phyloP scores from a whole-genome alignment of 2,329 filamentous ascomycete genomes.

The Penicillium hordei region DNA sequence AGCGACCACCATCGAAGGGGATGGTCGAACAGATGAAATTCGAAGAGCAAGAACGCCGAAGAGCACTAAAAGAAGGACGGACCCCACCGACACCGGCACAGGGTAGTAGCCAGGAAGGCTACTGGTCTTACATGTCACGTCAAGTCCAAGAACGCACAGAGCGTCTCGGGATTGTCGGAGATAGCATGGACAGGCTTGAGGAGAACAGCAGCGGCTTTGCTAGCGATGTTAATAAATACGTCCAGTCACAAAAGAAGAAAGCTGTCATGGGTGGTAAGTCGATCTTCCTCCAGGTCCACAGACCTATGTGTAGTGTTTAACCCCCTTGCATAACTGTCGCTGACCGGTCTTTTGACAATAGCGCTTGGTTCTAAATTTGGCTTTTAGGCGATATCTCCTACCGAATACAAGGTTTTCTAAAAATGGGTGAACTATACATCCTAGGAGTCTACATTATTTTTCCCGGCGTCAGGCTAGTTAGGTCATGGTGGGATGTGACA shows the following conservation, averaged over 20 bases:
- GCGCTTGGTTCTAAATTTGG: conserved; percentile 47
- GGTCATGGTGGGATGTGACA: not conserved
- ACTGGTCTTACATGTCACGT: conserved; percentile 76
- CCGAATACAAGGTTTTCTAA: not conserved
- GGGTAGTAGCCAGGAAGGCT: conserved; percentile 59
- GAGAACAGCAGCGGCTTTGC: conserved; percentile 80
- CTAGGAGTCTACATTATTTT: not conserved
- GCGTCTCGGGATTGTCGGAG: conserved; percentile 76
- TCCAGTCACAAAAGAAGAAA: conserved; percentile 83
- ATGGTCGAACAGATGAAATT: conserved; percentile 78
- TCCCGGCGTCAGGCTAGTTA: not conserved
- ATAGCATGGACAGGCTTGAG: conserved; percentile 79
- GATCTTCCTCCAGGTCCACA: not conserved
- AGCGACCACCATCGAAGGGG: conserved; percentile 82
- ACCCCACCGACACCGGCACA: conserved; percentile 29
- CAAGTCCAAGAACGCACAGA: conserved; percentile 90
- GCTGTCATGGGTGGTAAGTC: conserved; percentile 66
- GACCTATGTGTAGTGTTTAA: not conserved
- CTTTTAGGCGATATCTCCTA: conserved; percentile 28
- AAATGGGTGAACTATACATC: not conserved
- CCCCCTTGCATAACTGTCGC: conserved; percentile 23
- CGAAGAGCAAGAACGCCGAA: conserved; percentile 62
- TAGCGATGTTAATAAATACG: conserved; percentile 83
- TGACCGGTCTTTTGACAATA: conserved; percentile 23
- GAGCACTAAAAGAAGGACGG: conserved; percentile 39